phyloP scores from a whole-genome alignment of 2,329 filamentous ascomycete genomes.

The Venturia nashicola region DNA sequence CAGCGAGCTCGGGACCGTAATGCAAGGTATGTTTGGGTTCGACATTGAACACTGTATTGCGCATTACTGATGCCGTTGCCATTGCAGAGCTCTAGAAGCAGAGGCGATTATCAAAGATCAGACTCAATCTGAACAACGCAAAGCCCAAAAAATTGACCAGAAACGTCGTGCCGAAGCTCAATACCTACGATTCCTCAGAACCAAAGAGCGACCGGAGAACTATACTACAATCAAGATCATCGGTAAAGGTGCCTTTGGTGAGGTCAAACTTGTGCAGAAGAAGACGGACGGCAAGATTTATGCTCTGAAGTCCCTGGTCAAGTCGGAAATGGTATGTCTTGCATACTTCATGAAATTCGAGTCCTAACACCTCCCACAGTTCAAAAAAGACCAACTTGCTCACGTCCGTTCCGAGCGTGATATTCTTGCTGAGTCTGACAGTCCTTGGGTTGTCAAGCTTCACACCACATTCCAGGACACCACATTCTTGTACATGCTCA shows the following conservation, averaged over 20 bases:
- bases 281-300: constrained; percentile 96
- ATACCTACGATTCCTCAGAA: constrained; percentile 87
- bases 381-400: constrained; percentile 95
- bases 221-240: constrained; percentile 97
- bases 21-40: constrained; percentile 53
- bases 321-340: constrained; percentile 70
- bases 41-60: not conserved
- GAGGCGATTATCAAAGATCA: constrained; percentile 75
- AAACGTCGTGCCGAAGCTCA: constrained; percentile 81
- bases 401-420: constrained; percentile 97
- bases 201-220: constrained; percentile 85
- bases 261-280: constrained; percentile 94
- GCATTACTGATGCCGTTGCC: not conserved
- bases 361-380: constrained; percentile 31
- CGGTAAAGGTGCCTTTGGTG: constrained; percentile 95
- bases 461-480: constrained; percentile 96
- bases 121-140: constrained; percentile 59
- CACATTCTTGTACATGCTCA: constrained; percentile 96
- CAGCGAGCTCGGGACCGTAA: constrained; percentile 92
- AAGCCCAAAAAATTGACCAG: constrained; percentile 73
- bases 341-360: not conserved
- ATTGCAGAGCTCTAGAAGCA: constrained; percentile 71
- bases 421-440: constrained; percentile 97
- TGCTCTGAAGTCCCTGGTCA: constrained; percentile 94
- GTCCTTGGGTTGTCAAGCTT: constrained; percentile 97